These are phyloP conservation scores for Eucalyptus camaldulensis DNA, from an alignment of 345 rosid genomes.

Conservation along the genomic window DNA sequence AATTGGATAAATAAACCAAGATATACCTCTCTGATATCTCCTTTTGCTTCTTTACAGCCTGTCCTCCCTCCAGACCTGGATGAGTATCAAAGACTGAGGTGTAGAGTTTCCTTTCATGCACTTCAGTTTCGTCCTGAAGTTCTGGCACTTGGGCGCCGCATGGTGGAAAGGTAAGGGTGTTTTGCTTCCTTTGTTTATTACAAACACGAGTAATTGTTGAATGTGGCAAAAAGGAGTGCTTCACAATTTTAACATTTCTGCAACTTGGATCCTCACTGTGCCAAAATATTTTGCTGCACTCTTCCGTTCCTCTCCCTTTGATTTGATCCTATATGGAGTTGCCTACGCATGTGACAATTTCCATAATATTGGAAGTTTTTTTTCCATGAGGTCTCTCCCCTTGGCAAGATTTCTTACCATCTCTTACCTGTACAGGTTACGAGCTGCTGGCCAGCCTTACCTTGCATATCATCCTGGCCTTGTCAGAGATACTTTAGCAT, in stretches of 20 bases:
- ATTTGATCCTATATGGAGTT: background rate
- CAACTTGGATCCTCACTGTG: background rate
- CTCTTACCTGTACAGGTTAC: constrained; percentile 39
- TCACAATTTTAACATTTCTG: background rate
- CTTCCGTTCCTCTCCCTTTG: background rate
- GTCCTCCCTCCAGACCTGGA: constrained; percentile 70
- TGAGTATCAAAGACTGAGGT: constrained; percentile 91
- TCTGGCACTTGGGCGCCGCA: constrained; percentile 59
- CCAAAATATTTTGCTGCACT: background rate
- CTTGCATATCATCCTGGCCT: constrained; percentile 89
- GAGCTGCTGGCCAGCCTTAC: constrained; percentile 68
- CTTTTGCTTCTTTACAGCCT: constrained; percentile 34
- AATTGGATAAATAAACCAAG: background rate
- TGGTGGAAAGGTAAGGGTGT: constrained; percentile 68
- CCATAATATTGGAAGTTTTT: background rate
- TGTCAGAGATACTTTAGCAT: constrained; percentile 73
- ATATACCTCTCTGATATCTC: background rate
- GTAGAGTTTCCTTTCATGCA: constrained; percentile 95
- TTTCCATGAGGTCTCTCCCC: background rate
- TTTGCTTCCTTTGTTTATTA: background rate
- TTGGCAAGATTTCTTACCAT: background rate
- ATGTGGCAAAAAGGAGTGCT: background rate
- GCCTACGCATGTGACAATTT: background rate
- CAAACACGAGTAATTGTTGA: background rate
- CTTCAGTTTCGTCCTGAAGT: constrained; percentile 86